phyloP scores from a whole-genome alignment of 768 basidiomycete species.

The Clavaria fumosa region DNA sequence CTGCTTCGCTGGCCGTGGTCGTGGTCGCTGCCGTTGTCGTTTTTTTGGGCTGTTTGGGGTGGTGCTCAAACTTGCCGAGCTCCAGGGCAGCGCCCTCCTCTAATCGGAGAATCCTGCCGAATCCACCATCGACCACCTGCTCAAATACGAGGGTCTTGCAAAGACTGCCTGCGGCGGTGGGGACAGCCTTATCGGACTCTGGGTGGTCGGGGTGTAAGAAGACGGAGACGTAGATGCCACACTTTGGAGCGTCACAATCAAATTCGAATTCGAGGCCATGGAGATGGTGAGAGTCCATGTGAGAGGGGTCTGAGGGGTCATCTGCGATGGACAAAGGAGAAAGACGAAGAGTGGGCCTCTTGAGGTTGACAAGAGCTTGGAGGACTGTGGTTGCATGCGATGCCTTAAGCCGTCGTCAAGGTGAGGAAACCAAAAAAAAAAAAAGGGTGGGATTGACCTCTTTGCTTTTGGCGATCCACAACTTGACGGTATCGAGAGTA shows the following conservation, averaged over 20 bases:
- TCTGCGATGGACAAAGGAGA: conserved; percentile 38
- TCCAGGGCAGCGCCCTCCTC: conserved; percentile 73
- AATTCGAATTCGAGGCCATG: conserved; percentile 85
- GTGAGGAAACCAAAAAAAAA: conserved; percentile 2
- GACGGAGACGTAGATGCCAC: conserved; percentile 65
- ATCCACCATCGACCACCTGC: conserved; percentile 65
- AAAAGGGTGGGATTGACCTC: conserved; percentile 32
- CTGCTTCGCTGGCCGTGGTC: conserved; percentile 1
- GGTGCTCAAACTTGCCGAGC: conserved; percentile 54
- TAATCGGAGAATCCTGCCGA: conserved; percentile 54
- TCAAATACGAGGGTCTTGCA: conserved; percentile 45
- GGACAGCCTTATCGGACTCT: conserved; percentile 24
- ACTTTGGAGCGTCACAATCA: conserved; percentile 81
- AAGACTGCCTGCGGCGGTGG: too few relatives aligned
- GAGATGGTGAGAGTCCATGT: conserved; percentile 37
- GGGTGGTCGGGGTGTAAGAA: conserved; percentile 52
- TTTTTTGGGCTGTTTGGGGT: conserved; percentile 7
- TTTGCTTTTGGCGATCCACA: conserved; percentile 80
- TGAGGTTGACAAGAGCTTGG: conserved; percentile 89
- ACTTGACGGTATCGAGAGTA: conserved; percentile 65
- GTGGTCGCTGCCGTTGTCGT: conserved; percentile 6
- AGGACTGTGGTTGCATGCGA: conserved; percentile 83
- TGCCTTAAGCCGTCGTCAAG: conserved; percentile 32
- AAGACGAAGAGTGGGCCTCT: conserved; percentile 73
- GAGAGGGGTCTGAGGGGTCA: conserved; percentile 29